Evolutionary conservation across 345 rosid genomes (phyloP).

Genomic region (Erysimum cheiranthoides): DNA sequence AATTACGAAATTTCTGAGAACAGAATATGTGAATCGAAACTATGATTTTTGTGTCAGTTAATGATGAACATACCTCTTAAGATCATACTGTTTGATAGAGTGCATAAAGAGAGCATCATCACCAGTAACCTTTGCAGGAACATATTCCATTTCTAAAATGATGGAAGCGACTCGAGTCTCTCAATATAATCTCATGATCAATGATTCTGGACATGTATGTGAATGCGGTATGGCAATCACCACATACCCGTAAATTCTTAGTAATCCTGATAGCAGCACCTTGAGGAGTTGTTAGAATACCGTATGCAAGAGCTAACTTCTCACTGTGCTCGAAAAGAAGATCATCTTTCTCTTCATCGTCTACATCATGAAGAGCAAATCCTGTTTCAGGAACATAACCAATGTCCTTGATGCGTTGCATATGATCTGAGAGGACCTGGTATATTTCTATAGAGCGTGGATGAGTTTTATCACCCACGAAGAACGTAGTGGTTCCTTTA

Average conservation of each 20-base stretch:
- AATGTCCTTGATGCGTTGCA: conserved; percentile 66
- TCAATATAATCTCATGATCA: conserved; percentile 74
- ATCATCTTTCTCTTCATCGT: conserved; percentile 86
- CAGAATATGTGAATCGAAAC: background rate
- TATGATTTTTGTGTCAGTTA: background rate
- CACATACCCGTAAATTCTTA: conserved; percentile 80
- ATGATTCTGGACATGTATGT: conserved; percentile 69
- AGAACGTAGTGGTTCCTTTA: conserved; percentile 77
- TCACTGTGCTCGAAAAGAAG: conserved; percentile 81
- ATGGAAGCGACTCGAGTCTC: conserved; percentile 93
- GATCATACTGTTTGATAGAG: background rate
- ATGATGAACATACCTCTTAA: background rate
- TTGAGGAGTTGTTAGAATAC: conserved; percentile 62
- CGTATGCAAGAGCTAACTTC: conserved; percentile 86
- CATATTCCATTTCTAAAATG: conserved; percentile 83
- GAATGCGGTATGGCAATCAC: conserved; percentile 83
- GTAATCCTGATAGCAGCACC: conserved; percentile 73
- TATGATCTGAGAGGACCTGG: conserved; percentile 57
- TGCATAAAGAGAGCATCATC: conserved; percentile 34
- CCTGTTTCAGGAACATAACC: conserved; percentile 84
- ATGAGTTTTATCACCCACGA: conserved; percentile 74
- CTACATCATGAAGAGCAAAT: conserved; percentile 90
- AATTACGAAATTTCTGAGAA: background rate
- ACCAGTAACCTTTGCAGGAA: conserved; percentile 88
- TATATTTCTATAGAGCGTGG: conserved; percentile 61